Percentiles rank a stretch among this genome's conserved stretches.
These are phyloP conservation scores for Ceratocystis smalleyi DNA, from an alignment of 2,329 filamentous ascomycete species.

Conservation along the genomic window DNA sequence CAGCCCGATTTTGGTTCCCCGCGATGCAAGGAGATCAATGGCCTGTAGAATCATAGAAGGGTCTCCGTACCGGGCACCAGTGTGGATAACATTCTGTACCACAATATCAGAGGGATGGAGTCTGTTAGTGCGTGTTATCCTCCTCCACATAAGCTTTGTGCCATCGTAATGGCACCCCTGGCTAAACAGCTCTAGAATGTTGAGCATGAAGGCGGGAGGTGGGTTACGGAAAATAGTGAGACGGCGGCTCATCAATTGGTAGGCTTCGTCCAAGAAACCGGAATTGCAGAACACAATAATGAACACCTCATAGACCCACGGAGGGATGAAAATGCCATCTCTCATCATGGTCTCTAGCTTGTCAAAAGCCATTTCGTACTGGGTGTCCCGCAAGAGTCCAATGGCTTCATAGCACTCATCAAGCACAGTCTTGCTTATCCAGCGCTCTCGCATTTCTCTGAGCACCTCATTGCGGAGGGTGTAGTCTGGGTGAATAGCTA, in stretches of 20 bases:
- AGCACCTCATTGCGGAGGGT: conserved; percentile 56
- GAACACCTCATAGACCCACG: conserved; percentile 68
- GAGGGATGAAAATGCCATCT: conserved; percentile 38
- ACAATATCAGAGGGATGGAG: conserved; percentile 41
- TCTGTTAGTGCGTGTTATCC: conserved; percentile 35
- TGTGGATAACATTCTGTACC: conserved; percentile 52
- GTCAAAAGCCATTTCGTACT: conserved; percentile 65
- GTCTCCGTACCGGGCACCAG: conserved; percentile 55
- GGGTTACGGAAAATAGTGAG: conserved; percentile 32
- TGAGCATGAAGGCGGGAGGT: conserved; percentile 45
- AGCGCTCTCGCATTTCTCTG: conserved; percentile 55
- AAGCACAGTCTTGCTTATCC: conserved; percentile 40
- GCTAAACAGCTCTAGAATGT: conserved; percentile 62
- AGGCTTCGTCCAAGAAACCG: conserved; percentile 62
- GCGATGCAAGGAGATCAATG: conserved; percentile 46
- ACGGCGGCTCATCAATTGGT: conserved; percentile 33
- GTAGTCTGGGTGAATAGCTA: conserved; percentile 78
- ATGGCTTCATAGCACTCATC: conserved; percentile 47
- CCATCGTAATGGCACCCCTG: conserved; percentile 46
- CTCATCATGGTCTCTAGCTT: conserved; percentile 52
- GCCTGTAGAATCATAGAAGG: conserved; percentile 53
- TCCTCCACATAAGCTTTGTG: conserved; percentile 56
- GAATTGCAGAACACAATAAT: conserved; percentile 56
- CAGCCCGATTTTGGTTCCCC: conserved; percentile 40
- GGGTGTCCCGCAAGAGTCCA: conserved; percentile 63